These are phyloP conservation scores for Apostasia ramifera DNA, from an alignment of 106 monocot genomes.

Conservation along the genomic window DNA sequence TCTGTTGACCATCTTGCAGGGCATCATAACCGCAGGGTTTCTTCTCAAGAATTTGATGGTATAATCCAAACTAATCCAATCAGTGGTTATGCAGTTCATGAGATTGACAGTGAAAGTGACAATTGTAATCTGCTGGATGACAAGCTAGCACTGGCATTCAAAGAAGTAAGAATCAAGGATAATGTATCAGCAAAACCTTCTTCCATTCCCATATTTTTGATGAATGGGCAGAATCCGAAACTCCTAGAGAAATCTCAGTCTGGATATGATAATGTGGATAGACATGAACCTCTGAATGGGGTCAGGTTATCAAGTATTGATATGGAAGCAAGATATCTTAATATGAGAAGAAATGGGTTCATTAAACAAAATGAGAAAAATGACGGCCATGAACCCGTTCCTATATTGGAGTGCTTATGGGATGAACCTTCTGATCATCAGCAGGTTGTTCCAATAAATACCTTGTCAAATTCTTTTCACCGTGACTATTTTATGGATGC, in stretches of 20 bases:
- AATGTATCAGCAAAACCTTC: slow-evolving; percentile 6
- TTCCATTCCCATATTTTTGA: slow-evolving; percentile 2
- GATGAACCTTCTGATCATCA: neutral
- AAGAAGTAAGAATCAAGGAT: slow-evolving; percentile 15
- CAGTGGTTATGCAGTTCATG: too few relatives aligned
- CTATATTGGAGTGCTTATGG: slow-evolving; percentile 1
- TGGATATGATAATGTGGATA: slow-evolving; percentile 4
- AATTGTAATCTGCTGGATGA: neutral
- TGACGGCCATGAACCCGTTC: slow-evolving; percentile 5
- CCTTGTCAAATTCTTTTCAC: neutral
- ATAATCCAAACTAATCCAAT: too few relatives aligned
- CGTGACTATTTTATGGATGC: neutral
- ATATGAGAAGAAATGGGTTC: neutral
- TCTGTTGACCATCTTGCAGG: neutral
- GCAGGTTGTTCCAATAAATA: neutral
- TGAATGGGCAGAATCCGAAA: neutral
- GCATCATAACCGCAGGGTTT: neutral
- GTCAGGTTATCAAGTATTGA: neutral
- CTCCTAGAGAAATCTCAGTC: neutral
- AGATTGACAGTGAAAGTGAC: neutral
- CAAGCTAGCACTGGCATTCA: slow-evolving; percentile 5
- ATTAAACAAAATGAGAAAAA: neutral
- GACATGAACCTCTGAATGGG: neutral
- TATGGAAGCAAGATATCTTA: neutral
- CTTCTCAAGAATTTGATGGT: neutral